Conservation (phyloP, 169 alveolate genomes). For the Plasmodium reichenowi region DNA sequence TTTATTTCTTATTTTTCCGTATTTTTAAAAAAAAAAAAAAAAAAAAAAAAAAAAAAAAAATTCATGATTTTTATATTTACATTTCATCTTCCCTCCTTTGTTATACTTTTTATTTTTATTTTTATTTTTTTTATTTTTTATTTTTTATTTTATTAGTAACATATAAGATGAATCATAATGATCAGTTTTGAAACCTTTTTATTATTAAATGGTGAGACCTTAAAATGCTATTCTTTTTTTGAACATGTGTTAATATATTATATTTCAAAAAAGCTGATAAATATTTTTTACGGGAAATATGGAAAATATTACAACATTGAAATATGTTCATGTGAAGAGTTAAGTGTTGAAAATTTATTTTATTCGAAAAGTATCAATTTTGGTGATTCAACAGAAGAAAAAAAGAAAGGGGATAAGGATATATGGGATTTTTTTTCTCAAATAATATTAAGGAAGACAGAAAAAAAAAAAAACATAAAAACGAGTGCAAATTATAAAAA, state of each 20-base stretch:
- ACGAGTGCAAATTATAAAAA: no score
- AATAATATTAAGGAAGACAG: slow-evolving; percentile 1
- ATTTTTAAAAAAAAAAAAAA: no score
- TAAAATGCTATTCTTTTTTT: slow-evolving; percentile 18
- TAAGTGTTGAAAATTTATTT: slow-evolving; percentile 30
- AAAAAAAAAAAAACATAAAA: not conserved
- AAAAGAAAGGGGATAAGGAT: not conserved
- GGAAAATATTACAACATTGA: slow-evolving; percentile 29
- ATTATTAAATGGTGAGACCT: slow-evolving; percentile 1
- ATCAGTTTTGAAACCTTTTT: slow-evolving; percentile 12
- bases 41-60: no score
- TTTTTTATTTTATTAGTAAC: not conserved
- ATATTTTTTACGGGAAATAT: not conserved
- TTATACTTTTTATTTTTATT: not conserved
- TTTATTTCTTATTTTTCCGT: no score
- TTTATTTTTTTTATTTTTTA: not conserved
- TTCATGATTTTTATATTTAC: no score
- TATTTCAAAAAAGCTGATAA: slow-evolving; percentile 7
- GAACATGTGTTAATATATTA: slow-evolving; percentile 36
- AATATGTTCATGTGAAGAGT: slow-evolving; percentile 52
- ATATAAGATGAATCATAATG: slow-evolving; percentile 4
- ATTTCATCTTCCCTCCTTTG: not conserved
- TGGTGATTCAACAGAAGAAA: not conserved
- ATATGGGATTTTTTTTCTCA: slow-evolving; percentile 5
- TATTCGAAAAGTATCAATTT: slow-evolving; percentile 30